Percentiles rank a stretch among this genome's conserved stretches.
These are phyloP conservation scores for Erigeron philadelphicus DNA, from an alignment of 140 eudicot genomes.

Conservation along the genomic window DNA sequence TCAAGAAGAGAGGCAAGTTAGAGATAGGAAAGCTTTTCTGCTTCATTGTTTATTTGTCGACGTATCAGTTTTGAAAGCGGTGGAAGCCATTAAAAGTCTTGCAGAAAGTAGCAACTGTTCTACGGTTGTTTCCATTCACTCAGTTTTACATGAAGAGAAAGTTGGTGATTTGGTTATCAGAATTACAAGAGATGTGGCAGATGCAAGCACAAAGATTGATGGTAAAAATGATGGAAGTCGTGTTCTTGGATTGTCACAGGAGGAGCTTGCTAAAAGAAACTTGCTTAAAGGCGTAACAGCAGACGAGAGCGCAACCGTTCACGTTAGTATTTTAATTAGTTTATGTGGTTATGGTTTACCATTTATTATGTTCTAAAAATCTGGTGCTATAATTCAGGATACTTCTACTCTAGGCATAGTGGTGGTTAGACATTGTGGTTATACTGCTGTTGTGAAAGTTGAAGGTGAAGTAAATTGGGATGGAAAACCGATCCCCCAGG, in stretches of 20 bases:
- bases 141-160: conserved; percentile 44
- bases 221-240: conserved; percentile 69
- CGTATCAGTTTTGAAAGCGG: conserved; percentile 81
- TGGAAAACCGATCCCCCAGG: conserved; percentile 54
- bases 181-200: conserved; percentile 52
- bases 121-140: conserved; percentile 17
- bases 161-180: conserved; percentile 61
- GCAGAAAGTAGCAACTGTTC: conserved; percentile 31
- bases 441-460: conserved; percentile 79
- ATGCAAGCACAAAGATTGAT: conserved; percentile 75
- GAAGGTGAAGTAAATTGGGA: conserved; percentile 55
- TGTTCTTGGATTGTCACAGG: conserved; percentile 63
- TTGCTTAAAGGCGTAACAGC: conserved; percentile 88
- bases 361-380: not conserved
- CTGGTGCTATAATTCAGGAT: conserved; percentile 47
- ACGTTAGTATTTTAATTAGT: conserved; percentile 43
- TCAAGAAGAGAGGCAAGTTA: conserved; percentile 74
- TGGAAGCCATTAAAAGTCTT: conserved; percentile 46
- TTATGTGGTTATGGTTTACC: not conserved
- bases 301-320: conserved; percentile 85
- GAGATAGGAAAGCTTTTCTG: conserved; percentile 87
- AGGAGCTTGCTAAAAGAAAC: conserved; percentile 75
- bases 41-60: conserved; percentile 89
- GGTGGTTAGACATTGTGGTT: conserved; percentile 85
- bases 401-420: conserved; percentile 82